Conservation (phyloP, 2,329 filamentous ascomycete genomes). For the Dactylellina parvicollis region DNA sequence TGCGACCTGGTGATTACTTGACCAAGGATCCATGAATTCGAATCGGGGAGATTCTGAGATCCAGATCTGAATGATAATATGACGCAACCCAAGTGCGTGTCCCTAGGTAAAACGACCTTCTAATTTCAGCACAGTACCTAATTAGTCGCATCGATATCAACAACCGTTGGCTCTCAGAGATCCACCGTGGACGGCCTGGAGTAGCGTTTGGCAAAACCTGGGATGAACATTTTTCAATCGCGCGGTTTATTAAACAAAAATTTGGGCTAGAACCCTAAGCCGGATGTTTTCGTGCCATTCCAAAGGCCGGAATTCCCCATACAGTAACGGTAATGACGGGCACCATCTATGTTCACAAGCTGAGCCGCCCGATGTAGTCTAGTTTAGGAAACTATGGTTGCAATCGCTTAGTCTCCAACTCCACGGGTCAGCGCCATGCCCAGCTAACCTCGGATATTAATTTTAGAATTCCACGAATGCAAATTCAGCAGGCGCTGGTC, state of each 20-base stretch:
- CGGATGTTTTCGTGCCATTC: neutral
- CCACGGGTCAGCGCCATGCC: conserved; percentile 5
- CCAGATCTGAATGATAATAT: no score
- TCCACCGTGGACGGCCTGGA: no score
- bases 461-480: conserved; percentile 8
- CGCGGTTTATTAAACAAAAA: neutral
- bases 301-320: conserved; percentile 1
- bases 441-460: conserved; percentile 9
- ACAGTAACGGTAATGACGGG: conserved; percentile 7
- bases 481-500: neutral
- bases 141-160: no score
- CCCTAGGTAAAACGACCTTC: no score
- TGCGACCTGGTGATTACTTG: no score
- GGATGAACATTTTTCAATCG: neutral
- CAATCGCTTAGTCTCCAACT: conserved; percentile 15
- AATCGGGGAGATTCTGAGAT: no score
- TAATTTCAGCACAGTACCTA: no score
- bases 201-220: no score
- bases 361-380: neutral
- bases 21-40: no score
- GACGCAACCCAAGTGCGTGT: no score
- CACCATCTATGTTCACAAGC: neutral
- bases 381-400: neutral
- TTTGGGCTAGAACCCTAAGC: neutral
- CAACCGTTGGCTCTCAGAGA: no score